A percentile compares a stretch with the other conserved stretches of the same genome.
These are phyloP conservation scores for Colletotrichum tofieldiae DNA, from an alignment of 2,329 filamentous ascomycete species.

Conservation along the genomic window DNA sequence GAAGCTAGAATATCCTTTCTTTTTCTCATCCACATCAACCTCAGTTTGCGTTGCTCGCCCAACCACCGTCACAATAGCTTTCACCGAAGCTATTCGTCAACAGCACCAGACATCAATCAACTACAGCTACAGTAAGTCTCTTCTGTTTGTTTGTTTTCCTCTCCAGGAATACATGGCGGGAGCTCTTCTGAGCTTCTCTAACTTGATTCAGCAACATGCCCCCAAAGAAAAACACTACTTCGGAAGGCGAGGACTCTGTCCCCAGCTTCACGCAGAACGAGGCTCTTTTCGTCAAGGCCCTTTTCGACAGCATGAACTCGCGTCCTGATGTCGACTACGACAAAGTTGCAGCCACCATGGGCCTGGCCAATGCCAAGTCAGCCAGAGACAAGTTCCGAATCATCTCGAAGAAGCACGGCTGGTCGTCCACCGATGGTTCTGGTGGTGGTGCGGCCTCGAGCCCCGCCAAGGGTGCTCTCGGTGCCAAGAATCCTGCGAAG, in stretches of 20 bases:
- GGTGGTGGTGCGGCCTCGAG: constrained; percentile 31
- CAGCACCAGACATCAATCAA: background rate
- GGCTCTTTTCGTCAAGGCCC: constrained; percentile 57
- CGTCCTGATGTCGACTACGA: constrained; percentile 60
- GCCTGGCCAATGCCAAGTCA: constrained; percentile 57
- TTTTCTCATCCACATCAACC: background rate
- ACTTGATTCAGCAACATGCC: constrained; percentile 48
- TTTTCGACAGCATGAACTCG: constrained; percentile 59
- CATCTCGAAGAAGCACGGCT: constrained; percentile 58
- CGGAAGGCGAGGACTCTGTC: constrained; percentile 42
- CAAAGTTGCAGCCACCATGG: constrained; percentile 53
- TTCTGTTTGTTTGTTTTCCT: background rate
- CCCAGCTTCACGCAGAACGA: constrained; percentile 54
- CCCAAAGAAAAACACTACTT: constrained; percentile 50
- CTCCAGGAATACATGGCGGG: no score
- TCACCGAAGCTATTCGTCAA: background rate
- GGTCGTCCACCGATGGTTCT: constrained; percentile 50
- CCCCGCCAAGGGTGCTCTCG: constrained; percentile 46
- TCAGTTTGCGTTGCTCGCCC: background rate
- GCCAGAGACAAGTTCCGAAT: constrained; percentile 60
- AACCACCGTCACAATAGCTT: background rate
- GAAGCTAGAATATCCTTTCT: background rate
- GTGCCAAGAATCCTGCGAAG: constrained; percentile 46
- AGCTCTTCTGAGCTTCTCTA: background rate
- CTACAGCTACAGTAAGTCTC: background rate